Percentiles rank a stretch among this genome's conserved stretches.
Conservation (phyloP, 768 basidiomycete species). For the Paxillus rubicundulus region DNA sequence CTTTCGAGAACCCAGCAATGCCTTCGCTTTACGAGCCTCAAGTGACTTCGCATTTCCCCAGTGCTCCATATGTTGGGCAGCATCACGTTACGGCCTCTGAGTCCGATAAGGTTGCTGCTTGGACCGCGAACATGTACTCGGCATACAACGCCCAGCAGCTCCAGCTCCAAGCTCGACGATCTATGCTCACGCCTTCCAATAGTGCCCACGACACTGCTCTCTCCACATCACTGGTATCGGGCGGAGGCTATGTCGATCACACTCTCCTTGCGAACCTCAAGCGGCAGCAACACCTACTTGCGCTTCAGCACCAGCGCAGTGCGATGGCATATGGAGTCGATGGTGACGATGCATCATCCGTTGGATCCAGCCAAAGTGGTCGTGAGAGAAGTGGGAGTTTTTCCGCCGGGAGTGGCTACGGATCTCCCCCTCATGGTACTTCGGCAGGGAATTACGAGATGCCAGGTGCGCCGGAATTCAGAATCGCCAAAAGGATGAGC, state of each 20-base stretch:
- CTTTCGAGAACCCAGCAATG: conserved; percentile 55
- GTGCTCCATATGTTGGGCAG: conserved; percentile 18
- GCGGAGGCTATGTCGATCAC: conserved; percentile 20
- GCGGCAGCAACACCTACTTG: conserved; percentile 32
- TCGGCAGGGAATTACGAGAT: conserved; percentile 37
- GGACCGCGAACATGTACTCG: conserved; percentile 31
- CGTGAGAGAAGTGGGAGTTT: conserved; percentile 39
- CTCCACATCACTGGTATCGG: conserved; percentile 9
- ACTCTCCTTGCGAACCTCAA: conserved; percentile 23
- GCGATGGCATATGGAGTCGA: conserved; percentile 29
- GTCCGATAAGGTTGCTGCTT: conserved; percentile 27
- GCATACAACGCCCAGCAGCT: conserved; percentile 22
- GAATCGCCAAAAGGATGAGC: conserved; percentile 21
- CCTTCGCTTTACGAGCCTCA: conserved; percentile 43
- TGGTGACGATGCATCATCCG: conserved; percentile 39
- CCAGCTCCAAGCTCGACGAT: conserved; percentile 33
- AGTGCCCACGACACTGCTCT: conserved; percentile 35
- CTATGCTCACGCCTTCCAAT: conserved; percentile 44
- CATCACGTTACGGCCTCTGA: conserved; percentile 20
- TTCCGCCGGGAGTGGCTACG: conserved; percentile 32
- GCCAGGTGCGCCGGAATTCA: conserved; percentile 27
- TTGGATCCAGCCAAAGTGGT: conserved; percentile 34
- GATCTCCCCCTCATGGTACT: conserved; percentile 29
- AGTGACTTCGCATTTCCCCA: conserved; percentile 27
- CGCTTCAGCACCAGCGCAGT: conserved; percentile 31